Evolutionary conservation across 2,329 filamentous ascomycete genomes (phyloP).

Genomic region (Dryadomyces quercivorus): DNA sequence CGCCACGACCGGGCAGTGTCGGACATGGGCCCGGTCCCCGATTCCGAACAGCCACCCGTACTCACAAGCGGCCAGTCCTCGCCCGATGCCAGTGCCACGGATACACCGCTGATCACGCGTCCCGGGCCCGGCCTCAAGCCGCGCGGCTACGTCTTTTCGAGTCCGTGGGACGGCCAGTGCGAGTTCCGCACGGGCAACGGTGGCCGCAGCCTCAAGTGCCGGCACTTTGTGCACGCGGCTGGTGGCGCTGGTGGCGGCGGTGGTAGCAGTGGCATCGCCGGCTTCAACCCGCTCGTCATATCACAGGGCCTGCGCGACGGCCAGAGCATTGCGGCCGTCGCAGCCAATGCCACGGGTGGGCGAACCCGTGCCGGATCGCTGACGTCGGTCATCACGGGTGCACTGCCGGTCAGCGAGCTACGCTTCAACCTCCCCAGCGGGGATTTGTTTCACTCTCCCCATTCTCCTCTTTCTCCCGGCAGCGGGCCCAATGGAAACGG

Average conservation of each 20-base stretch:
- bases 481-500: no score
- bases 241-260: conserved; percentile 1
- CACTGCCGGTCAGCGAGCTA: conserved; percentile 60
- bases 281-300: conserved; percentile 32
- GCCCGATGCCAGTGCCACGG: not conserved
- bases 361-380: conserved; percentile 15
- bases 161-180: conserved; percentile 79
- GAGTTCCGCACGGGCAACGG: conserved; percentile 70
- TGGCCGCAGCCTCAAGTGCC: conserved; percentile 63
- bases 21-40: conserved; percentile 8
- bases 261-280: conserved; percentile 14
- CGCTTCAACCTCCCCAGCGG: conserved; percentile 73
- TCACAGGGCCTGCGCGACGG: conserved; percentile 19
- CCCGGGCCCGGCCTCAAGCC: conserved; percentile 38
- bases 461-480: no score
- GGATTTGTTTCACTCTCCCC: conserved; percentile 26
- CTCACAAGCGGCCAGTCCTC: not conserved
- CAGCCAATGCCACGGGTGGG: not conserved
- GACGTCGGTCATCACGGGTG: conserved; percentile 20
- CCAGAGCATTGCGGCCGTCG: conserved; percentile 16
- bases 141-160: conserved; percentile 64
- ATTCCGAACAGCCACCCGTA: not conserved
- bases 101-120: conserved; percentile 21
- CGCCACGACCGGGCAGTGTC: conserved; percentile 4
- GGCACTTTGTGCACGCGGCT: conserved; percentile 48